Base-by-base conservation (phyloP, 2,329 filamentous ascomycete genomes). In the Tolypocladium sp. region DNA sequence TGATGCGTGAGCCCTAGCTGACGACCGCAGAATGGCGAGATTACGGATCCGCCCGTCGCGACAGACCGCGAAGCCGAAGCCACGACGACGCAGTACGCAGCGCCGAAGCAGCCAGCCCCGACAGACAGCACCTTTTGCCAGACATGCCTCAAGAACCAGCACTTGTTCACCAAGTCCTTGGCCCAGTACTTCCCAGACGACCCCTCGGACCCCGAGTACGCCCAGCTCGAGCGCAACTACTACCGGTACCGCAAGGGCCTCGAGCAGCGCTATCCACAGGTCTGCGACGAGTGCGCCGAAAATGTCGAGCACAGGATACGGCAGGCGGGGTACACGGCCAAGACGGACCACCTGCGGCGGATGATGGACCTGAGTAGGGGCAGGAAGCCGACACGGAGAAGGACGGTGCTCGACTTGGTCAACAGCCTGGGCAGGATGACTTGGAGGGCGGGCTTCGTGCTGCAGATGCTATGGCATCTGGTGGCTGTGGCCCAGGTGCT, bases 61-160 rank as follows among this genome's bases (percentile, higher is more conserved):
- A 83, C 83, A 60, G 60, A 76, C 66, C 63, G 73, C 61, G 71
- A 76, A 66, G 70, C 76, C 58, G 71, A 76, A 67, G 70, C 76
- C 58, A 69, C 74, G 61, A 68, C 71, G 44, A 69, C 74, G n/a
- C 73, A 75, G 59, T 86, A 78, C 70, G 81, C 77, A 57, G 75
- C 57, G 67, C 76, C 54, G 74, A 75, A 62, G 64, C 77, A 65
- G 58, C 66, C 53, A 57, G 60, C 20, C 25, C 59, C 68, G 4
- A 64, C 69, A 33, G 70, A 76, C 59, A 69, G 66, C 57, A 76
- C 81, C 62, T 89, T 85, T 69, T 99, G 94, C 79, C 75, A 82
- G 55, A 88, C 82, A 58, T 99, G 94, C 68, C 76, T 92, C 57
- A 91, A 91, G 71, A 97, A 99, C 71, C 94, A 99, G 71, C 86